Percentiles rank a stretch among this genome's conserved stretches.
Conservation (phyloP, 306 rosid species). For the Purshia tridentata region DNA sequence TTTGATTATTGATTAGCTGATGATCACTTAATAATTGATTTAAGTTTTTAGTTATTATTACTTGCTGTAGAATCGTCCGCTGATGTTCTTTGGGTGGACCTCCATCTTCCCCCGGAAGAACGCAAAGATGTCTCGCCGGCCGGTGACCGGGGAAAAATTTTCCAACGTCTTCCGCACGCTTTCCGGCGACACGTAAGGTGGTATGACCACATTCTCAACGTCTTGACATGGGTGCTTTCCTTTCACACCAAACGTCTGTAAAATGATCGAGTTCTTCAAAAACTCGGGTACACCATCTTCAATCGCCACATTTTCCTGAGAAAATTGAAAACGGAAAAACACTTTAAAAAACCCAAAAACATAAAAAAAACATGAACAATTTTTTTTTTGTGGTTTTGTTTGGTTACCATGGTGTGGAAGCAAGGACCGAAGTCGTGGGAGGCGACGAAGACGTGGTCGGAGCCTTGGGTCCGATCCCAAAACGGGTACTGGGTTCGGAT, state of each 20-base stretch:
- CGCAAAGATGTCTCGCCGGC: slow-evolving; percentile 74
- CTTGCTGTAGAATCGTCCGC: slow-evolving; percentile 97
- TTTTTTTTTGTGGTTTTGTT: background rate
- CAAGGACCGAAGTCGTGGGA: slow-evolving; percentile 92
- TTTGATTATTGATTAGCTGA: slow-evolving; percentile 8
- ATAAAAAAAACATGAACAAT: background rate
- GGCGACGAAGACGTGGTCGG: slow-evolving; percentile 90
- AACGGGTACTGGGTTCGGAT: slow-evolving; percentile 50
- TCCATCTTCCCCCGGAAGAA: slow-evolving; percentile 98
- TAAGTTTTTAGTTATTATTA: slow-evolving; percentile 22
- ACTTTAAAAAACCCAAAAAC: background rate
- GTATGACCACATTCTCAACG: slow-evolving; percentile 83
- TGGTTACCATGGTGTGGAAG: slow-evolving; percentile 78
- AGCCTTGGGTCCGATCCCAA: slow-evolving; percentile 77
- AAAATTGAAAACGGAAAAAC: background rate
- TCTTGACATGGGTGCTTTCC: slow-evolving; percentile 78
- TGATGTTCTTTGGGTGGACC: slow-evolving; percentile 84
- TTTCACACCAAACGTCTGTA: slow-evolving; percentile 83
- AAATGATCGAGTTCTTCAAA: slow-evolving; percentile 69
- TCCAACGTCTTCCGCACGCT: slow-evolving; percentile 39
- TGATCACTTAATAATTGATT: background rate
- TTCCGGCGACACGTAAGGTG: slow-evolving; percentile 77
- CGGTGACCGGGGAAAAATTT: slow-evolving; percentile 36
- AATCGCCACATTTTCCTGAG: slow-evolving; percentile 78
- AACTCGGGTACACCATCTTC: slow-evolving; percentile 70